phyloP scores from a whole-genome alignment of 805 yeast species.

The Jamesozyma hellenica region DNA sequence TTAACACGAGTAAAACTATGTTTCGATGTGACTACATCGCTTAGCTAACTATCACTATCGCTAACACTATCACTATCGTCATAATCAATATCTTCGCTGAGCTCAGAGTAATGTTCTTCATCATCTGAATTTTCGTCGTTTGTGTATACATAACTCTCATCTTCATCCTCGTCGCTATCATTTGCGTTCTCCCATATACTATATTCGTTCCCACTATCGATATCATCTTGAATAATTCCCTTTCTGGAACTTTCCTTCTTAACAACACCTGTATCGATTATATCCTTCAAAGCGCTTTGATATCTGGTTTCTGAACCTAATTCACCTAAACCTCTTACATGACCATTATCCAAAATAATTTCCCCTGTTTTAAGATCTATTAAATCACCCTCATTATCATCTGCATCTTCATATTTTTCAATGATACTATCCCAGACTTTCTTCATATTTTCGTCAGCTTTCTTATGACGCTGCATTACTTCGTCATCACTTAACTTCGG shows the following conservation, averaged over 20 bases:
- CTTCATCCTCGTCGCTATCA: not conserved
- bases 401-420: conserved; percentile 41
- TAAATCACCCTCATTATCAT: conserved; percentile 45
- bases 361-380: conserved; percentile 57
- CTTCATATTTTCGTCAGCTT: conserved; percentile 29
- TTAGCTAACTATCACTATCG: too few relatives aligned
- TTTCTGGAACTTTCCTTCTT: not conserved
- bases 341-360: conserved; percentile 60
- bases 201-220: conserved; percentile 2
- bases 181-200: conserved; percentile 11
- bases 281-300: conserved; percentile 17
- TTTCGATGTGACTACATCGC: too few relatives aligned
- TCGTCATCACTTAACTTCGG: conserved; percentile 28
- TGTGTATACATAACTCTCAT: conserved; percentile 1
- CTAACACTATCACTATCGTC: too few relatives aligned
- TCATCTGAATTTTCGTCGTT: not conserved
- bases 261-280: conserved; percentile 8
- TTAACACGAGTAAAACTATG: too few relatives aligned
- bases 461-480: conserved; percentile 26
- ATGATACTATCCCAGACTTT: conserved; percentile 44
- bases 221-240: not conserved
- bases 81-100: not conserved
- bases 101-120: not conserved
- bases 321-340: conserved; percentile 38
- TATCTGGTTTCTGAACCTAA: conserved; percentile 14